phyloP scores from a whole-genome alignment of 2,329 filamentous ascomycete genomes.

The Verticillium alfalfae region DNA sequence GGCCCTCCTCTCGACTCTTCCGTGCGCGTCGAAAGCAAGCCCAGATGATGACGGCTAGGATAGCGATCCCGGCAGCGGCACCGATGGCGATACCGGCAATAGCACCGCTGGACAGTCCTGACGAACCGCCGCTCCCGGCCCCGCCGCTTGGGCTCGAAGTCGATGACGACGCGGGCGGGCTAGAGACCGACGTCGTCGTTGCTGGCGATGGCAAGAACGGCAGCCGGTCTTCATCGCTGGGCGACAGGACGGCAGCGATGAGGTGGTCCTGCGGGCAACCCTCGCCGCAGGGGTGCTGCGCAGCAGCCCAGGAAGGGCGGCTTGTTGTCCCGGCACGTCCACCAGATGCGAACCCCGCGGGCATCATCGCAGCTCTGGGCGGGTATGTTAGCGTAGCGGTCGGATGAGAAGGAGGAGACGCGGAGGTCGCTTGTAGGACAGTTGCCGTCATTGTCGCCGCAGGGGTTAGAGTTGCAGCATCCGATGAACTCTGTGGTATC shows the following conservation, averaged over 20 bases:
- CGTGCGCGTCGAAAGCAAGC: conserved; percentile 7
- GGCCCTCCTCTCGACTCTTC: conserved; percentile 6
- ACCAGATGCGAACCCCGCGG: conserved; percentile 20
- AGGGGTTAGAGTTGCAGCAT: conserved; percentile 32
- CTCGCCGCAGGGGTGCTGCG: conserved; percentile 20
- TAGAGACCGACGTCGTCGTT: background rate
- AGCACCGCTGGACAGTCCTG: conserved; percentile 6
- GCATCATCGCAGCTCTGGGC: conserved; percentile 23
- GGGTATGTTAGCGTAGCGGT: conserved; percentile 17
- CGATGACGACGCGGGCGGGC: background rate
- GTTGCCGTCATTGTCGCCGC: conserved; percentile 18
- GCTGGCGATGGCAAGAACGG: conserved; percentile 7
- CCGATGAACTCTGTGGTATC: conserved; percentile 29
- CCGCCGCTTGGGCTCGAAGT: background rate
- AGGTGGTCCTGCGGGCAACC: conserved; percentile 18
- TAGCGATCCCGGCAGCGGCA: conserved; percentile 3
- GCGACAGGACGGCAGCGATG: conserved; percentile 18
- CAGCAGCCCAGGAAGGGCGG: conserved; percentile 35
- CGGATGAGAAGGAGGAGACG: conserved; percentile 19
- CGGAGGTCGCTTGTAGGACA: conserved; percentile 23
- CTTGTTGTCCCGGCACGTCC: conserved; percentile 19
- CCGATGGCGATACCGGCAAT: conserved; percentile 15
- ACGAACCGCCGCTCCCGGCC: background rate
- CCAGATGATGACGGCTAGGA: conserved; percentile 8
- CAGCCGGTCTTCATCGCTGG: conserved; percentile 7